These are phyloP conservation scores for Rhizophagus clarus DNA, from an alignment of 192 early-diverging fungal genomes.

Conservation along the genomic window DNA sequence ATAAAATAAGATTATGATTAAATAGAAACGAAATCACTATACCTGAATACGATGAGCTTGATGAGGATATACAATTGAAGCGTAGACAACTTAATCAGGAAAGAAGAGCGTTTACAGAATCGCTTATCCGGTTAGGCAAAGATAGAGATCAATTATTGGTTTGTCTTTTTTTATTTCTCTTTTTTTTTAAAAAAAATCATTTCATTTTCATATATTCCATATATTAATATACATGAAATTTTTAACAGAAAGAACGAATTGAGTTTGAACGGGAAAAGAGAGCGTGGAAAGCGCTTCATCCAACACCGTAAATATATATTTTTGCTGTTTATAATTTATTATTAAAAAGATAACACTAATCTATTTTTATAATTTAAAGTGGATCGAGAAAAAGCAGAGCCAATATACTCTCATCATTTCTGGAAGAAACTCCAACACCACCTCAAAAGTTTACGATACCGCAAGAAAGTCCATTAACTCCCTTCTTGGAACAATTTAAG, in stretches of 20 bases:
- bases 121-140: constrained; percentile 9
- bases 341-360: background rate
- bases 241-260: constrained; percentile 21
- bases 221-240: background rate
- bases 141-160: constrained; percentile 19
- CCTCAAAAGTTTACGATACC: background rate
- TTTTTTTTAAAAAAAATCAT: background rate
- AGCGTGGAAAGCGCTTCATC: constrained; percentile 11
- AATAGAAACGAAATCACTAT: constrained; percentile 12
- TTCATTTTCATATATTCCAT: no score
- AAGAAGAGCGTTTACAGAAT: constrained; percentile 9
- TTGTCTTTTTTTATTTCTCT: background rate
- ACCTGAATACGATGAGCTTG: constrained; percentile 7
- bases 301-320: constrained; percentile 15
- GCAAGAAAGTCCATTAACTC: background rate
- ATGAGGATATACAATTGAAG: background rate
- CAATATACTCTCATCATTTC: background rate
- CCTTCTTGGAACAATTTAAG: background rate
- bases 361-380: background rate
- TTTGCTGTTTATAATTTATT: background rate
- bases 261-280: constrained; percentile 25
- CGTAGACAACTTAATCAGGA: constrained; percentile 19
- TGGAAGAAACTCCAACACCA: background rate
- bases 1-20: background rate
- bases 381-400: background rate